Conservation (phyloP, 2,329 filamentous ascomycete genomes). For the Pseudocercospora cruenta region DNA sequence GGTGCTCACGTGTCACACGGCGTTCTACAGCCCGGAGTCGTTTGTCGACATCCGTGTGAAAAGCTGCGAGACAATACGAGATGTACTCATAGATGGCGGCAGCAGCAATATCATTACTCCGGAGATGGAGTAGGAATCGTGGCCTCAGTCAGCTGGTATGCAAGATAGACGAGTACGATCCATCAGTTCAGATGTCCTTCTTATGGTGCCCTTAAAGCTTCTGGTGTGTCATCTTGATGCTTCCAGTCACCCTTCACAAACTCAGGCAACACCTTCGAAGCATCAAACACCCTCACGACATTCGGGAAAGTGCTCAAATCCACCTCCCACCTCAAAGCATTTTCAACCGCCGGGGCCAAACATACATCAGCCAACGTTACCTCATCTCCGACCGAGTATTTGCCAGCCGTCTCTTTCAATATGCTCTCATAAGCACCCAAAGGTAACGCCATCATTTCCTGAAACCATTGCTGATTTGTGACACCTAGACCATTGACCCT, state of each 20-base stretch:
- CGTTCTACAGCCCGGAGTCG: conserved; percentile 35
- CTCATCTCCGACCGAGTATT: conserved; percentile 12
- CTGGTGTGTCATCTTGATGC: conserved; percentile 17
- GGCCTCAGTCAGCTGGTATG: neutral
- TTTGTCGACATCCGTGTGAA: conserved; percentile 35
- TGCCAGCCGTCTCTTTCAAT: conserved; percentile 4
- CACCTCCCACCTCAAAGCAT: conserved; percentile 16
- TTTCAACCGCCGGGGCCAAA: conserved; percentile 14
- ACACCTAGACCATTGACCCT: conserved; percentile 23
- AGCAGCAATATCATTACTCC: conserved; percentile 33
- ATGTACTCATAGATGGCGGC: conserved; percentile 33
- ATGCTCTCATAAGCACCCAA: conserved; percentile 6
- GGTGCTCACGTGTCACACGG: conserved; percentile 38
- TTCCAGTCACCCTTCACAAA: conserved; percentile 11
- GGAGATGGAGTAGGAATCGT: conserved; percentile 30
- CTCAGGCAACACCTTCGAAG: neutral
- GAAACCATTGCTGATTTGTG: conserved; percentile 5
- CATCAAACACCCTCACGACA: conserved; percentile 12
- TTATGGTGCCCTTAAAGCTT: neutral
- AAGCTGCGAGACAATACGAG: conserved; percentile 34
- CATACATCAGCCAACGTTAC: conserved; percentile 15
- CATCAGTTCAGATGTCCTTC: neutral
- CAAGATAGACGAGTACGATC: neutral
- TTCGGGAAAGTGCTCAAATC: conserved; percentile 11
- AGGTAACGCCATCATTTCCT: neutral